Evolutionary conservation across 352 stramenopile genomes (phyloP).

Genomic region (Globisporangium nunn): DNA sequence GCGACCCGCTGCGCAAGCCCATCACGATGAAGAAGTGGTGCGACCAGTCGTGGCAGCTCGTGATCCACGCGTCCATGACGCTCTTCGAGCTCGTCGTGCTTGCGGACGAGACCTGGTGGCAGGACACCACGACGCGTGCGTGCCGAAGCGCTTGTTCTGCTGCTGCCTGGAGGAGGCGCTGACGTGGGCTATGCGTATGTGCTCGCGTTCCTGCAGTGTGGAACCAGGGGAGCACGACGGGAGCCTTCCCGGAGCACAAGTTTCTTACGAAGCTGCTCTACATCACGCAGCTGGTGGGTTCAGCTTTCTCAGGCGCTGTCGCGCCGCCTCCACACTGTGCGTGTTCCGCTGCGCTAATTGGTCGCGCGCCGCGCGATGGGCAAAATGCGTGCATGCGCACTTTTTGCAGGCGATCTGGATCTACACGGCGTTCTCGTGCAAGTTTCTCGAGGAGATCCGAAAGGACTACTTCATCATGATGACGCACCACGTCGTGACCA

Average conservation of each 20-base stretch:
- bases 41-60: constrained; percentile 85
- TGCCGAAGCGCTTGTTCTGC: not conserved
- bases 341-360: too few species aligned
- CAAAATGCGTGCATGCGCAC: not conserved
- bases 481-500: constrained; percentile 85
- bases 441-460: constrained; percentile 83
- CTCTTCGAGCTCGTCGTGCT: constrained; percentile 81
- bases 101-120: constrained; percentile 76
- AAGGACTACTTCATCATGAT: constrained; percentile 90
- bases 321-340: too few species aligned
- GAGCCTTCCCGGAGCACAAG: constrained; percentile 75
- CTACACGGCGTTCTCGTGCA: constrained; percentile 86
- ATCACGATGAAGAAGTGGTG: constrained; percentile 87
- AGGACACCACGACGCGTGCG: constrained; percentile 75
- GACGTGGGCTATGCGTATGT: not conserved
- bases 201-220: constrained; percentile 34
- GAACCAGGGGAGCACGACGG: constrained; percentile 62
- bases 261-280: constrained; percentile 79
- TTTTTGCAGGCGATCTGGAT: constrained; percentile 75
- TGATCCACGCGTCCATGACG: constrained; percentile 78
- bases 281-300: constrained; percentile 68
- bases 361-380: not conserved
- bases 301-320: not conserved
- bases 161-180: not conserved
- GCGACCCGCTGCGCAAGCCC: constrained; percentile 72